Conservation (phyloP, 495 filamentous ascomycete species). For the Hypomontagnella submonticulosa region DNA sequence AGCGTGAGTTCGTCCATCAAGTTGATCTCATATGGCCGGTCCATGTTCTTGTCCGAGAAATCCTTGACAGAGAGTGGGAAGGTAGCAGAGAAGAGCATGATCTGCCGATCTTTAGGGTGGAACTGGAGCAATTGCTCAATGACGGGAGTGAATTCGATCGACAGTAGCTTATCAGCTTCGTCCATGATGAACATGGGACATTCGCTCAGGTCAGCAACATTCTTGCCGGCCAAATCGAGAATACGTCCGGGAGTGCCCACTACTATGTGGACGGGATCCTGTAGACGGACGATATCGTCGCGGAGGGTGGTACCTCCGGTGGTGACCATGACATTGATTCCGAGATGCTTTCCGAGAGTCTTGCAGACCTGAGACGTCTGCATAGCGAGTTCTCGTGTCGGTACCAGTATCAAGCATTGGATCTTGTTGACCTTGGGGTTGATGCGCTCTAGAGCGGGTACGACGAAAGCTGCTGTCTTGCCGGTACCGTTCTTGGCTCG, state of each 20-base stretch:
- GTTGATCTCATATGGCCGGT: conserved; percentile 96
- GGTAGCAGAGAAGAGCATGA: conserved; percentile 99
- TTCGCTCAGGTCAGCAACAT: conserved; percentile 93
- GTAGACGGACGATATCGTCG: conserved; percentile 95
- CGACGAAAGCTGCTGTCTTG: conserved; percentile 97
- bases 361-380: conserved; percentile 99
- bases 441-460: conserved; percentile 93
- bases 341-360: conserved; percentile 94
- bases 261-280: conserved; percentile 95
- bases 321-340: conserved; percentile 98
- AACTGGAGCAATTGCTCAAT: conserved; percentile 95
- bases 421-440: conserved; percentile 95
- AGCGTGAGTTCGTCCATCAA: conserved; percentile 99
- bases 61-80: conserved; percentile 96
- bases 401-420: conserved; percentile 94
- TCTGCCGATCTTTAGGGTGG: conserved; percentile 94
- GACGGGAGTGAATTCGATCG: conserved; percentile 94
- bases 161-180: conserved; percentile 96
- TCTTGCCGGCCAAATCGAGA: conserved; percentile 92
- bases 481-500: conserved; percentile 98
- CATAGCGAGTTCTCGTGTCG: conserved; percentile 96
- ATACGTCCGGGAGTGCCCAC: conserved; percentile 97
- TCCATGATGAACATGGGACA: conserved; percentile 99
- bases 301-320: conserved; percentile 94
- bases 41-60: conserved; percentile 99